Conservation (phyloP, 1,284 basidiomycete species). For the Mycosarcoma mackinlayi region DNA sequence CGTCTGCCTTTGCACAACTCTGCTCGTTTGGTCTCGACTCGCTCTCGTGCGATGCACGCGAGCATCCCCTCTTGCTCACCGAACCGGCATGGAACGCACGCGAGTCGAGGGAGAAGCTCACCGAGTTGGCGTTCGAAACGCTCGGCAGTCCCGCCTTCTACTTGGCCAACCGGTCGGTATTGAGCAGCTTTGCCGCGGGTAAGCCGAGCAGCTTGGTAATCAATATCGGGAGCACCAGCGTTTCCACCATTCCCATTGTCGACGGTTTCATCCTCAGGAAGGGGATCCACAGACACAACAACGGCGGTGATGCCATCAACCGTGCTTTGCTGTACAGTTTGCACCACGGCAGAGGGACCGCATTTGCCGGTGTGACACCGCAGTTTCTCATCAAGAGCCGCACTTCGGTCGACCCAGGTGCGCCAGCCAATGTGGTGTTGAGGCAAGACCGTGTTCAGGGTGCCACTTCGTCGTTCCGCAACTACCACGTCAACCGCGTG, state of each 20-base stretch:
- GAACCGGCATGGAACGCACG: conserved; percentile 96
- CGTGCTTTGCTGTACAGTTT: conserved; percentile 54
- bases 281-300: conserved; percentile 73
- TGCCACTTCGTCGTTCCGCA: conserved; percentile 80
- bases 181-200: conserved; percentile 96
- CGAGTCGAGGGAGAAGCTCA: conserved; percentile 88
- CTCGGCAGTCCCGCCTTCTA: conserved; percentile 96
- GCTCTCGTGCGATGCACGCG: conserved; percentile 70
- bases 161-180: conserved; percentile 92
- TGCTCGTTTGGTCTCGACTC: conserved; percentile 48
- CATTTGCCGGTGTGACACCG: conserved; percentile 51
- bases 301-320: conserved; percentile 56
- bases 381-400: conserved; percentile 89
- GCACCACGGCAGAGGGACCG: conserved; percentile 35
- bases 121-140: conserved; percentile 96
- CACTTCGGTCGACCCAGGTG: conserved; percentile 75
- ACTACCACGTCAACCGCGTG: conserved; percentile 84
- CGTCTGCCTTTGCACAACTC: conserved; percentile 45
- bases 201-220: conserved; percentile 95
- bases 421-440: conserved; percentile 71
- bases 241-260: conserved; percentile 92
- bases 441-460: conserved; percentile 59
- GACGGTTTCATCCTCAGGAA: conserved; percentile 98
- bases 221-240: conserved; percentile 88
- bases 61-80: conserved; percentile 92